Evolutionary conservation across 345 rosid genomes (phyloP).

Genomic region (Camelina hispida): DNA sequence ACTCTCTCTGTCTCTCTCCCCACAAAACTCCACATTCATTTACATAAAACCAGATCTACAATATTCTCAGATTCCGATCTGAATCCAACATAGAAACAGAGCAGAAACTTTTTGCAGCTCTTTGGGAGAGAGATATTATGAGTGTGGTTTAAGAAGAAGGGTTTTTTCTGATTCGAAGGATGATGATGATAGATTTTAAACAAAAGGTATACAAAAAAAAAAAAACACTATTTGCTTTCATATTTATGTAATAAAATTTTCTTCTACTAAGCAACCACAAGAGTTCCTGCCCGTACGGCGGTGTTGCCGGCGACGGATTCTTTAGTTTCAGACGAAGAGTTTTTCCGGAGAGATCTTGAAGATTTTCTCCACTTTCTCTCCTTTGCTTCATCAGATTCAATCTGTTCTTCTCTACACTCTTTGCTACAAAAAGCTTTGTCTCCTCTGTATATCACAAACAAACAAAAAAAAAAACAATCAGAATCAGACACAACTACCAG

Average conservation of each 20-base stretch:
- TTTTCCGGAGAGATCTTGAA: slow-evolving; percentile 54
- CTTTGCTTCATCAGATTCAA: slow-evolving; percentile 69
- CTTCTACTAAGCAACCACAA: slow-evolving; percentile 46
- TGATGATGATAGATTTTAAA: no score
- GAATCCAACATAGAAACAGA: slow-evolving; percentile 33
- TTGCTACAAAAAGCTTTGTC: slow-evolving; percentile 86
- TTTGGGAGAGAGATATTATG: neutral
- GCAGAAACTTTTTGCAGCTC: slow-evolving; percentile 5
- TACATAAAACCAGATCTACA: slow-evolving; percentile 42
- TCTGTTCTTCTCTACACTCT: slow-evolving; percentile 86
- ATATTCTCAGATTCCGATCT: slow-evolving; percentile 19
- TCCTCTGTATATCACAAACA: slow-evolving; percentile 55
- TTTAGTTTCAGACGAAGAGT: slow-evolving; percentile 47
- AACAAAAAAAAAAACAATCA: no score
- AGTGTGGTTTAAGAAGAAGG: neutral
- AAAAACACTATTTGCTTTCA: neutral
- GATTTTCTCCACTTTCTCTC: slow-evolving; percentile 64
- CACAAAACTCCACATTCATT: slow-evolving; percentile 35
- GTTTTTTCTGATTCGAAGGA: neutral
- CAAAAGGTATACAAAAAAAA: slow-evolving; percentile 22
- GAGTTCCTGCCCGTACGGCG: slow-evolving; percentile 69
- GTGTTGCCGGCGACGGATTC: slow-evolving; percentile 48
- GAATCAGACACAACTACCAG: slow-evolving; percentile 18
- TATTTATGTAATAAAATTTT: slow-evolving; percentile 1
- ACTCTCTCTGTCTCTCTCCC: neutral